A percentile compares a stretch with the other conserved stretches of the same genome.
phyloP scores from a whole-genome alignment of 1,284 basidiomycete species.

The Leucoagaricus sp. region DNA sequence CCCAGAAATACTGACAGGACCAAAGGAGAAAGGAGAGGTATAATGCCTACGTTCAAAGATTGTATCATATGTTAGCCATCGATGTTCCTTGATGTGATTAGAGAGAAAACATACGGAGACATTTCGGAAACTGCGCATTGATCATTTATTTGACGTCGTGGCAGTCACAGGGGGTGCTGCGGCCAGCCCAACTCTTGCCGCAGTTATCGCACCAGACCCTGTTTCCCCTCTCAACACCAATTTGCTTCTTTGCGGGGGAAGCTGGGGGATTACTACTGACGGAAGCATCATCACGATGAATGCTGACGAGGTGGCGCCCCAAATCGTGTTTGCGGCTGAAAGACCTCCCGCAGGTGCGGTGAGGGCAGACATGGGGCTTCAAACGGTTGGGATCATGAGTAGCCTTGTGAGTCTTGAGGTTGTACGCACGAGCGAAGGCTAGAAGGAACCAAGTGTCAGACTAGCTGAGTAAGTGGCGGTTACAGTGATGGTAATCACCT shows the following conservation, averaged over 20 bases:
- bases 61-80: not conserved
- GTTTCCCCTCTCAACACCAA: conserved; percentile 62
- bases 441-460: conserved; percentile 5
- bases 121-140: conserved; percentile 8
- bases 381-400: conserved; percentile 87
- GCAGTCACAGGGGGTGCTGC: conserved; percentile 60
- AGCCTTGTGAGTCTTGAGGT: conserved; percentile 87
- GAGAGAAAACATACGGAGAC: conserved; percentile 15
- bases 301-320: conserved; percentile 82
- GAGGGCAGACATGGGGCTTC: conserved; percentile 84
- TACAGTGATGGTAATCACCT: conserved; percentile 42
- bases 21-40: conserved; percentile 3
- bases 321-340: conserved; percentile 91
- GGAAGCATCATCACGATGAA: conserved; percentile 71
- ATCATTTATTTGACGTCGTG: conserved; percentile 61
- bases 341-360: conserved; percentile 78
- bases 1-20: conserved; percentile 12
- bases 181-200: conserved; percentile 69
- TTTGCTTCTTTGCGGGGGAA: conserved; percentile 42
- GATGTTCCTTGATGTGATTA: not conserved
- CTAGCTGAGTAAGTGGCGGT: conserved; percentile 3
- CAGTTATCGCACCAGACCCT: conserved; percentile 75
- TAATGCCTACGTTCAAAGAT: conserved; percentile 27
- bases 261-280: conserved; percentile 27
- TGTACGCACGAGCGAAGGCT: conserved; percentile 90